These are phyloP conservation scores for Rubus parviflorus DNA, from an alignment of 306 rosid species.

Conservation along the genomic window DNA sequence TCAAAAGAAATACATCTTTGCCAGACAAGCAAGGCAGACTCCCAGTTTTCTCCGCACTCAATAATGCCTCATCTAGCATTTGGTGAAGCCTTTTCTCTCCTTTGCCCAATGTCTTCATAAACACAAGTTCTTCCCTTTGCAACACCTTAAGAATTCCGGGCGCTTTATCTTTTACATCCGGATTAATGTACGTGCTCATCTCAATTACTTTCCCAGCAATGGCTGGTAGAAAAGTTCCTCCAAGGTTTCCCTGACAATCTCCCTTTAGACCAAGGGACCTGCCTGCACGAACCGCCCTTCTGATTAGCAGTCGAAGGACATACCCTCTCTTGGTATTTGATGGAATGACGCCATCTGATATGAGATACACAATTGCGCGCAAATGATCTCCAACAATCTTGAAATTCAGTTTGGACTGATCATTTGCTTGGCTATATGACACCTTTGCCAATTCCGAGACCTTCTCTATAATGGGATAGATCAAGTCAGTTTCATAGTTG, in stretches of 20 bases:
- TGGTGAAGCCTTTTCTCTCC: conserved; percentile 76
- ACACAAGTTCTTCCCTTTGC: conserved; percentile 81
- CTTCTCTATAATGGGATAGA: conserved; percentile 79
- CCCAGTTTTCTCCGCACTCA: conserved; percentile 49
- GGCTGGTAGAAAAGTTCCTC: conserved; percentile 63
- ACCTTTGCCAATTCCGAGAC: conserved; percentile 62
- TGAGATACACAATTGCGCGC: conserved; percentile 87
- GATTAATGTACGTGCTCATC: conserved; percentile 60
- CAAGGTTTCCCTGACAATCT: conserved; percentile 50
- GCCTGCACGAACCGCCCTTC: conserved; percentile 81
- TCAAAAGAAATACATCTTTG: conserved; percentile 78
- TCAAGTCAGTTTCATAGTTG: conserved; percentile 87
- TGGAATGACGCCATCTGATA: conserved; percentile 82
- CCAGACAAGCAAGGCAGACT: conserved; percentile 64
- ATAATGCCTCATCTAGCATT: conserved; percentile 49
- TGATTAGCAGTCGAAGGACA: conserved; percentile 80
- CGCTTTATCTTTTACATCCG: conserved; percentile 56
- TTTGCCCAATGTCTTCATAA: conserved; percentile 68
- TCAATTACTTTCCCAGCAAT: conserved; percentile 77
- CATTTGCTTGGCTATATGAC: conserved; percentile 59
- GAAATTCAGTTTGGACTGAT: conserved; percentile 54
- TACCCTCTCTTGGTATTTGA: conserved; percentile 84
- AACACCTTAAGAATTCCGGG: conserved; percentile 66
- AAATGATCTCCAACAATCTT: conserved; percentile 92
- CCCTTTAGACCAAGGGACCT: conserved; percentile 77